Conservation (phyloP, 768 basidiomycete genomes). For the Boletus subcaerulescens region DNA sequence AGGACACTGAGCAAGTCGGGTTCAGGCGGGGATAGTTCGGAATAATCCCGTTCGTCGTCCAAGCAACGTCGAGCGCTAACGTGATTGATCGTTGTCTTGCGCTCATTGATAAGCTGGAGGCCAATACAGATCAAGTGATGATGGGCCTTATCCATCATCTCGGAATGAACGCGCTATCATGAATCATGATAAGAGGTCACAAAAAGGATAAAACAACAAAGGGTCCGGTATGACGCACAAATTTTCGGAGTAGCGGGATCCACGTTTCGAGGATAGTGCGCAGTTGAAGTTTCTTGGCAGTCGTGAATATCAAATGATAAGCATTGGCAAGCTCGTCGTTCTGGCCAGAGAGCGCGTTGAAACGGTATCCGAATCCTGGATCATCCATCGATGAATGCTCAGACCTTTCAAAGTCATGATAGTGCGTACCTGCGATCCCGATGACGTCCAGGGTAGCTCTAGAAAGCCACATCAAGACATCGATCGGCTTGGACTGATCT, state of each 20-base stretch:
- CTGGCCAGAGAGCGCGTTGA: slow-evolving; percentile 49
- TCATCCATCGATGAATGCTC: background rate
- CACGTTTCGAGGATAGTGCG: slow-evolving; percentile 54
- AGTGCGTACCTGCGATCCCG: slow-evolving; percentile 55
- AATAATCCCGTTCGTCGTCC: slow-evolving; percentile 11
- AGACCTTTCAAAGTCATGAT: background rate
- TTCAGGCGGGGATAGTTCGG: slow-evolving; percentile 13
- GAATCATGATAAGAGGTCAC: slow-evolving; percentile 7
- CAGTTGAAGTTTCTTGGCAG: slow-evolving; percentile 50
- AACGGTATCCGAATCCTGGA: slow-evolving; percentile 54
- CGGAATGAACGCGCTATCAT: slow-evolving; percentile 48
- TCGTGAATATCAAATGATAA: slow-evolving; percentile 52
- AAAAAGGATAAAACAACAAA: background rate
- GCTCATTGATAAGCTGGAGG: slow-evolving; percentile 48
- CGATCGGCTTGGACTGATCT: slow-evolving; percentile 36
- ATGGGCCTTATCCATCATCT: slow-evolving; percentile 41
- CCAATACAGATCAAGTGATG: slow-evolving; percentile 54
- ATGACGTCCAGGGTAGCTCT: slow-evolving; percentile 75
- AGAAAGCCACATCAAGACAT: slow-evolving; percentile 63
- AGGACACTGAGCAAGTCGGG: slow-evolving; percentile 52
- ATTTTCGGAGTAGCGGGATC: slow-evolving; percentile 53
- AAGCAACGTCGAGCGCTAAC: slow-evolving; percentile 22
- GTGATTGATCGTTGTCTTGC: slow-evolving; percentile 37
- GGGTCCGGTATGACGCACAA: slow-evolving; percentile 35
- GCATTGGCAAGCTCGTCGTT: slow-evolving; percentile 54